Evolutionary conservation across 1,284 basidiomycete species (phyloP).

Genomic region (Wallemia hederae): DNA sequence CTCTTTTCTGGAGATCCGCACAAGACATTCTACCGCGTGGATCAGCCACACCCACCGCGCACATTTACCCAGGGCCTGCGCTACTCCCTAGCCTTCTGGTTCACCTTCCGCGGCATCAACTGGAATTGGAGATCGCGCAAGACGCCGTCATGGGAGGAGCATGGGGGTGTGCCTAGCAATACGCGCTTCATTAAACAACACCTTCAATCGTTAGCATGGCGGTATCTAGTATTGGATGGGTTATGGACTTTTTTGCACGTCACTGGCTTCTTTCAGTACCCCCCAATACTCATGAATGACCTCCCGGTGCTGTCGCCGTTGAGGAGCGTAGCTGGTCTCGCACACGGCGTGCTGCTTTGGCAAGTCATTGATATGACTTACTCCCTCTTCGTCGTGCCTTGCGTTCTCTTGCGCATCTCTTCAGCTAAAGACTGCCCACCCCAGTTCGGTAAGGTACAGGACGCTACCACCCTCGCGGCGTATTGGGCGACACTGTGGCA

Average conservation of each 20-base stretch:
- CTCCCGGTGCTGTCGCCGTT: background rate
- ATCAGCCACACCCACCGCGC: background rate
- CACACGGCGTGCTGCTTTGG: background rate
- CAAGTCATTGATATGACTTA: background rate
- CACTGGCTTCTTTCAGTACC: background rate
- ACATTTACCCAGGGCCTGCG: background rate
- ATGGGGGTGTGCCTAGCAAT: background rate
- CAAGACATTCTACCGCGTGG: background rate
- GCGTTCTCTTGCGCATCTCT: background rate
- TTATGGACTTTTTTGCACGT: background rate
- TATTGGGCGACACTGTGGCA: background rate
- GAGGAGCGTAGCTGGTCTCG: background rate
- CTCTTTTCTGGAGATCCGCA: background rate
- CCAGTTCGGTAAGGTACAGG: background rate
- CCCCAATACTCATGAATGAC: background rate
- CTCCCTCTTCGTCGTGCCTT: background rate
- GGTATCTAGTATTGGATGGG: background rate
- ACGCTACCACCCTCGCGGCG: background rate
- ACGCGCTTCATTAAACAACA: background rate
- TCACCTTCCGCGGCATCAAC: background rate
- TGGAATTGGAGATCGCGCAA: background rate
- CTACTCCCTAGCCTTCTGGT: background rate
- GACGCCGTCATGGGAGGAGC: background rate
- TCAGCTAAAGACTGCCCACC: background rate
- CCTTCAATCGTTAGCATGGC: background rate